phyloP scores from a whole-genome alignment of 176 grass and related monocot genomes.

The maize (Zea mays) region Zm-B73-REFERENCE-NAM-5.0 NC_050096.1:14961001-14961500 shows the following conservation, averaged over 20 bases:
- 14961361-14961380: conserved; percentile 1
- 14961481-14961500: conserved; percentile 7
- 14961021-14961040: conserved; percentile 32
- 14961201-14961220: neutral
- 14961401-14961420: neutral
- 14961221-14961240: conserved; percentile 9
- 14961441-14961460: neutral
- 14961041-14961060: conserved; percentile 27
- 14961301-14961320: neutral
- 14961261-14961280: conserved; percentile 8
- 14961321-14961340: neutral
- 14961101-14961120: neutral
- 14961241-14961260: conserved; percentile 11
- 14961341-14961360: neutral
- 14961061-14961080: conserved; percentile 1
- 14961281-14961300: conserved; percentile 4
- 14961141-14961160: neutral
- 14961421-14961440: conserved; percentile 24
- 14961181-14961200: neutral
- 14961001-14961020: neutral
- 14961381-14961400: conserved; percentile 24
- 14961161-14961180: neutral
- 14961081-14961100: neutral
- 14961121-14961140: neutral
- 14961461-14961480: conserved; percentile 5